phyloP scores from a whole-genome alignment of 2,329 filamentous ascomycete species.

The Exophiala sp. region DNA sequence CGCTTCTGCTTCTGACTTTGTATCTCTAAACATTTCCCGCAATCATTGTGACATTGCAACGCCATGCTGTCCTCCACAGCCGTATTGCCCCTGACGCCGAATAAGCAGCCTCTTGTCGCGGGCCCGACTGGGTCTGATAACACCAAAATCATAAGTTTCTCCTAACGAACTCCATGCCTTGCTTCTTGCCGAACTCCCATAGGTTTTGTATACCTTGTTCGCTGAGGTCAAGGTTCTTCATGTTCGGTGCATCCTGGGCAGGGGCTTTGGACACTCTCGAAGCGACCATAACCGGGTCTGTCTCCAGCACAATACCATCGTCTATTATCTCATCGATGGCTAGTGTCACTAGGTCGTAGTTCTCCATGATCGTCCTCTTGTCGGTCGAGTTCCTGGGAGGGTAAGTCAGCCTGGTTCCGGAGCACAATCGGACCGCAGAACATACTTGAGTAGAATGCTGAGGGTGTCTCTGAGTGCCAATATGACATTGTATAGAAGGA shows the following conservation, averaged over 20 bases:
- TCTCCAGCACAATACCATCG: conserved; percentile 95
- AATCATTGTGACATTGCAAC: background rate
- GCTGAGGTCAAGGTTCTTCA: conserved; percentile 91
- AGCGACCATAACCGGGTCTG: conserved; percentile 89
- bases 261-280: conserved; percentile 90
- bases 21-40: background rate
- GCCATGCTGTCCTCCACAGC: conserved; percentile 5
- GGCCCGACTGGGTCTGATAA: too few species aligned
- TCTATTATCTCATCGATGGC: conserved; percentile 94
- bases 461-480: conserved; percentile 86
- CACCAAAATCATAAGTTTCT: conserved; percentile 44
- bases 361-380: conserved; percentile 96
- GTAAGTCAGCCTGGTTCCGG: conserved; percentile 4
- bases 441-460: conserved; percentile 87
- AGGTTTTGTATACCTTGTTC: conserved; percentile 94
- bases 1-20: background rate
- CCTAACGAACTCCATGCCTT: conserved; percentile 84
- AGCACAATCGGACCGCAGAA: background rate
- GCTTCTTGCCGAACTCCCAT: conserved; percentile 88
- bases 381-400: conserved; percentile 78
- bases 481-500: conserved; percentile 91
- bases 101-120: background rate
- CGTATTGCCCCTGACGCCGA: background rate
- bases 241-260: conserved; percentile 77
- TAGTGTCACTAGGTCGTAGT: conserved; percentile 93